Conservation (phyloP, 352 stramenopile genomes). For the Phytophthora hybrid region DNA sequence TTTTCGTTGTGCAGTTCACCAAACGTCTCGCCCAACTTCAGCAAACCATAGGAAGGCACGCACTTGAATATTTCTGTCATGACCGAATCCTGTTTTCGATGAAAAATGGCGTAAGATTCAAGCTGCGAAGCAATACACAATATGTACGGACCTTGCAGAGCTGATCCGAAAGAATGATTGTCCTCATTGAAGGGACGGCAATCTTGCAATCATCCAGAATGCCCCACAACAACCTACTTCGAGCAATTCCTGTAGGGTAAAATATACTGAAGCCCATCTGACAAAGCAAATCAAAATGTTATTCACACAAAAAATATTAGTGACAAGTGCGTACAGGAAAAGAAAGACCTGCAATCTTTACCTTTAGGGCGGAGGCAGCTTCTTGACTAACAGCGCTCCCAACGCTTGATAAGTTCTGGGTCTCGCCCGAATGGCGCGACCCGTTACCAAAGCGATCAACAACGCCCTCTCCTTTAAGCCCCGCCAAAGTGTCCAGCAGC, state of each 20-base stretch:
- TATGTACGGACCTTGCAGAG: conserved; percentile 27
- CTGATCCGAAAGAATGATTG: conserved; percentile 34
- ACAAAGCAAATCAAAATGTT: neutral
- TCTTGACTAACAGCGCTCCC: conserved; percentile 45
- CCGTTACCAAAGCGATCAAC: conserved; percentile 13
- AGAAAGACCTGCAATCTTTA: conserved; percentile 14
- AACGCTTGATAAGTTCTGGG: conserved; percentile 11
- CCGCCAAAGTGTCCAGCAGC: conserved; percentile 30
- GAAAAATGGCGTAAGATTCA: conserved; percentile 8
- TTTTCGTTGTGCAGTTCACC: conserved; percentile 8
- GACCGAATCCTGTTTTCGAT: conserved; percentile 25
- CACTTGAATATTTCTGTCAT: conserved; percentile 39
- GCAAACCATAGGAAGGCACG: conserved; percentile 19
- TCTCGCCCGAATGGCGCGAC: neutral
- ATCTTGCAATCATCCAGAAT: conserved; percentile 27
- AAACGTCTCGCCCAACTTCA: neutral
- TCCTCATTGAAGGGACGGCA: conserved; percentile 30
- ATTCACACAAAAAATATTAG: neutral
- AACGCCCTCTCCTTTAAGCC: conserved; percentile 7
- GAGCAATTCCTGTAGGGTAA: conserved; percentile 39
- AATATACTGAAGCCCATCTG: conserved; percentile 64
- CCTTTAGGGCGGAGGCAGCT: conserved; percentile 55
- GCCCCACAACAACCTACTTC: conserved; percentile 30
- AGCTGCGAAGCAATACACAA: neutral
- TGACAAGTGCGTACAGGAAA: neutral